phyloP scores from a whole-genome alignment of 2,329 filamentous ascomycete genomes.

The Teratosphaeria gauchensis region DNA sequence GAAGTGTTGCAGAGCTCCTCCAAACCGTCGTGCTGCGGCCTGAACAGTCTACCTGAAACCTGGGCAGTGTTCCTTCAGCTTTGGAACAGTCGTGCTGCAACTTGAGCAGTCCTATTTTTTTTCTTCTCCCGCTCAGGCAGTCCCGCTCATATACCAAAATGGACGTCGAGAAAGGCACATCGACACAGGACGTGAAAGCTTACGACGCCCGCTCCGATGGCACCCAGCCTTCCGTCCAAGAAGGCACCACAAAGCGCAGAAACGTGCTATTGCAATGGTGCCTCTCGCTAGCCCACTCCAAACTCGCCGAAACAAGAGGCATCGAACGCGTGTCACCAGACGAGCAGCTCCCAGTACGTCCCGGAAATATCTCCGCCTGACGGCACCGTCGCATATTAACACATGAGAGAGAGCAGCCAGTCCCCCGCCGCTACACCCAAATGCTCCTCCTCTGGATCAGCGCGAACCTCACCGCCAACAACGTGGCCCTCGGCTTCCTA shows the following conservation, averaged over 20 bases:
- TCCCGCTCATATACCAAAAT: neutral
- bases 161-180: neutral
- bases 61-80: too few relatives aligned
- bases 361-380: too few relatives aligned
- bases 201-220: neutral
- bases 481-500: conserved; percentile 33
- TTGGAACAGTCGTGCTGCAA: too few relatives aligned
- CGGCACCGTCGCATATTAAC: too few relatives aligned
- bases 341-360: neutral
- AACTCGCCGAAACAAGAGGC: neutral
- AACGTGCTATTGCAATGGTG: neutral
- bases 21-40: too few relatives aligned
- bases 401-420: neutral
- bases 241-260: neutral
- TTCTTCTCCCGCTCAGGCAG: too few relatives aligned
- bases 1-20: too few relatives aligned
- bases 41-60: too few relatives aligned
- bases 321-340: neutral
- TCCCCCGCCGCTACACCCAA: conserved; percentile 1
- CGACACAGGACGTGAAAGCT: neutral
- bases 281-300: neutral
- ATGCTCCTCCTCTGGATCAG: conserved; percentile 12
- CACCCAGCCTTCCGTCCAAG: neutral
- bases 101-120: too few relatives aligned
- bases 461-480: conserved; percentile 22